phyloP scores from a whole-genome alignment of 2,329 filamentous ascomycete genomes.

The Fusarium acutatum region DNA sequence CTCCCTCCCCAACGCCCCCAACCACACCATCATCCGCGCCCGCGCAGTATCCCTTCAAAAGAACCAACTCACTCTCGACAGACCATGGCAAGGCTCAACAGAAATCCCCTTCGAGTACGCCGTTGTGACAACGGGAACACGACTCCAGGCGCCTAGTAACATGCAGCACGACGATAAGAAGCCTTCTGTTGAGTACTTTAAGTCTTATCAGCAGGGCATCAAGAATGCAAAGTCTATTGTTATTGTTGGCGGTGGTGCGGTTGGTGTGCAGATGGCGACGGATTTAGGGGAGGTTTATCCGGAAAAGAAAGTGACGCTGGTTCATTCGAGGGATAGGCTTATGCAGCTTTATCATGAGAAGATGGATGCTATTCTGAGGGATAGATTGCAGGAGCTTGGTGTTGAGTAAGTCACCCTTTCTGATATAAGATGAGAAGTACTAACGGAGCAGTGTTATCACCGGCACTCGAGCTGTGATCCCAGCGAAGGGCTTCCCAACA shows the following conservation, averaged over 20 bases:
- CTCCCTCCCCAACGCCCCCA: slow-evolving; percentile 22
- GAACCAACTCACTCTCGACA: slow-evolving; percentile 34
- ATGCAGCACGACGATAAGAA: slow-evolving; percentile 38
- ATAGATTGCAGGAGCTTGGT: slow-evolving; percentile 33
- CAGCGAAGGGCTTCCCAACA: slow-evolving; percentile 30
- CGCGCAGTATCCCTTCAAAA: slow-evolving; percentile 23
- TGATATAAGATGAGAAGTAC: fast-evolving
- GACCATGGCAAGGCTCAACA: slow-evolving; percentile 36
- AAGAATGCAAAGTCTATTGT: slow-evolving; percentile 34
- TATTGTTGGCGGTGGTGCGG: slow-evolving; percentile 39
- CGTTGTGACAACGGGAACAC: slow-evolving; percentile 34
- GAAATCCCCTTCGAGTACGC: slow-evolving; percentile 37
- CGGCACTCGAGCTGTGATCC: slow-evolving; percentile 33
- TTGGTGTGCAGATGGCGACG: slow-evolving; percentile 40
- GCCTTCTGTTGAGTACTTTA: slow-evolving; percentile 35
- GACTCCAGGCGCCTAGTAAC: slow-evolving; percentile 34
- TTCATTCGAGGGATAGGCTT: slow-evolving; percentile 36
- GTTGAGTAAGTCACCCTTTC: slow-evolving; percentile 15
- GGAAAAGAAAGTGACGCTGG: slow-evolving; percentile 33
- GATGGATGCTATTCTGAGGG: slow-evolving; percentile 36
- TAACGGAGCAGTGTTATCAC: slow-evolving; percentile 23
- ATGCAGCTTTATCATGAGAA: slow-evolving; percentile 40
- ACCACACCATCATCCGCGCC: slow-evolving; percentile 31
- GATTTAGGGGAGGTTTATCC: slow-evolving; percentile 40
- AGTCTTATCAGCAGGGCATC: slow-evolving; percentile 28